Base-by-base conservation (phyloP, 805 yeast species). In the Starmerella riodocensis region DNA sequence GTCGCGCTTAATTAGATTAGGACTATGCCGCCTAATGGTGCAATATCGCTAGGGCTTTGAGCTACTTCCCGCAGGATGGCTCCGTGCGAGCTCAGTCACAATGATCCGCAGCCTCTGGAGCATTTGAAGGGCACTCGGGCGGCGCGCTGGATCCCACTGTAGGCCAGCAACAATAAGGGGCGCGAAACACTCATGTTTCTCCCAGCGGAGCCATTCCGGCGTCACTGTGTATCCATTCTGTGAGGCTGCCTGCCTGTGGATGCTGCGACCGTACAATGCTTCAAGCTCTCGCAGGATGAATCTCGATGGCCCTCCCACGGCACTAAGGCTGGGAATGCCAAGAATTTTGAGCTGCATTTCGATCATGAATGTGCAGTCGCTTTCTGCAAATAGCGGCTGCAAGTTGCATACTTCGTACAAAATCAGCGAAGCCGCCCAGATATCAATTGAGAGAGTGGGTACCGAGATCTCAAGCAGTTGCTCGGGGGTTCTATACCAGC, bases 401-500 rank as follows among this genome's bases (percentile, higher is more conserved):
- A 80, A 74, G 32, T 74, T 74, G 18, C 82, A 79, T 16, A 88
- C 56, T 54, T 88, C 98, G 36, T 16, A 30, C 0, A 93, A 88
- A 58, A 86, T 82, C 11, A 86, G 78, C 21, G 85, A 73, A 6
- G 83, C 77, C 0, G 96, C 88, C 97, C 97, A 88, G 11, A 83
- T 64, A 59, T 88, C 97, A 7, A 88, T 73, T 0, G 85, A 83
- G 2, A 74, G 75, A 0, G 91, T 74, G 54, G 88, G 88, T 54
- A 74, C 78, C 13, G 43, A 38, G 16, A 47, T 32, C 13, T 46
- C 48, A 20, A 59, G 45, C 14, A 88, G 62, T 39, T 88, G 63
- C 55, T 88, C 98, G 0, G 98, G 98, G 0, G 96, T 86, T 40
- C 96, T 66, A 58, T 88, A 88, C 98, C 98, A 88, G 46, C 96